Base-by-base conservation (phyloP, 2,329 filamentous ascomycete genomes). In the Sporothrix luriei region DNA sequence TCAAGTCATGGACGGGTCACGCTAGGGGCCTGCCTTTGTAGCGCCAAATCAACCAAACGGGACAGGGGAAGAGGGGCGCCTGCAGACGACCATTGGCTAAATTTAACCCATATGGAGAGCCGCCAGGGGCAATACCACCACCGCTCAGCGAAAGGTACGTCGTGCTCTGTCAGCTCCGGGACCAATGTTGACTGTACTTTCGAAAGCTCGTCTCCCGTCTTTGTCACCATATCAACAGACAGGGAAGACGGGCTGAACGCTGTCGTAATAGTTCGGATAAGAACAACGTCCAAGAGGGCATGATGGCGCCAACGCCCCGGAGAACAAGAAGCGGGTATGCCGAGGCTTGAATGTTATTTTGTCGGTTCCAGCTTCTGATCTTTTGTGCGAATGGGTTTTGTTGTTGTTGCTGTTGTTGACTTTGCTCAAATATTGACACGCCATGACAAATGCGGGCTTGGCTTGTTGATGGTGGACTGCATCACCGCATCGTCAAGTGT, bases 311-410 rank as follows among this genome's bases (percentile, higher is more conserved):
- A 61, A 13, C 11, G 19, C 10, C 55, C 55, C 33, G 55, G 55
- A 43, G 55, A 43, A 33, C 33, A 61, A 62, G 57, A 46, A 62
- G 57, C 49, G 38, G 24, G 49, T 43, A n/a, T 66, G 54, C 66
- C 66, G 66, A 68, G 66, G 66, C 65, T 57, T 46, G n/a, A 24
- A 24, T 4, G 26, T 16, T 43, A 9, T 33, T 59, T 21, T 16
- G n/a, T 59, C 66, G 43, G 66, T 38, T 49, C 66, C 40, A 43
- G 66, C 64, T 54, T 66, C 66, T 69, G 68, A 64, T 57, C 24
- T 38, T 49, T 43, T 24, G 29, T 33, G 33, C 33, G 33, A 33
- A 33, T 1, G 33, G 54, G 38, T 33, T 29, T 54, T 29, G 52
- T 43, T 16, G 40, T 43, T 43, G 40, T 40, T 40, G 38, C 4